phyloP scores from a whole-genome alignment of 768 basidiomycete genomes.

The Tubosaeta brunneosetosa region DNA sequence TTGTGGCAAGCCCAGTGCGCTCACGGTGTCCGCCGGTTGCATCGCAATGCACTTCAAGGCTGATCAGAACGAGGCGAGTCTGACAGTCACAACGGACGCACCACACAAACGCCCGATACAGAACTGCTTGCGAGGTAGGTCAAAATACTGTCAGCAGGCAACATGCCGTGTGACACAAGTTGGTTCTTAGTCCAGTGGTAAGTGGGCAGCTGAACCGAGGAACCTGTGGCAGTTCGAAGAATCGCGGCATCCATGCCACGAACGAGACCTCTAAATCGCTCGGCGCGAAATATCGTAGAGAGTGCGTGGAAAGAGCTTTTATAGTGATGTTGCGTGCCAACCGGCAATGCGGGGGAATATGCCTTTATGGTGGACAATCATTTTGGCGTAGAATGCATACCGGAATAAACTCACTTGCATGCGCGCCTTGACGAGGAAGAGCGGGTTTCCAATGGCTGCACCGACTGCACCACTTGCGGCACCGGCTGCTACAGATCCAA shows the following conservation, averaged over 20 bases:
- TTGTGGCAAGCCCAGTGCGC: constrained; percentile 20
- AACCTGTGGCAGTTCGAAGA: constrained; percentile 91
- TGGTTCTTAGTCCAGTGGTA: constrained; percentile 91
- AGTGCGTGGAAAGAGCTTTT: constrained; percentile 80
- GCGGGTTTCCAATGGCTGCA: constrained; percentile 78
- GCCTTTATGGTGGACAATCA: constrained; percentile 45
- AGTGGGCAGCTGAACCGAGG: constrained; percentile 91
- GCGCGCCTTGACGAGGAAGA: constrained; percentile 94
- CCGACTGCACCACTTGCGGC: constrained; percentile 89
- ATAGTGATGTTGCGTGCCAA: constrained; percentile 93
- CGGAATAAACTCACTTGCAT: constrained; percentile 65
- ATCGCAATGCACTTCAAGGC: constrained; percentile 69
- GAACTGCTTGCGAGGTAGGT: constrained; percentile 86
- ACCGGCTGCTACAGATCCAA: constrained; percentile 81
- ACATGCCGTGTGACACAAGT: constrained; percentile 61
- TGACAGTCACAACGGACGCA: constrained; percentile 37
- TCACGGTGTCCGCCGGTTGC: constrained; percentile 90
- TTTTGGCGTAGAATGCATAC: background rate
- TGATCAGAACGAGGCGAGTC: constrained; percentile 6
- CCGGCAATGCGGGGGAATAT: constrained; percentile 90
- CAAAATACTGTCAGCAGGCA: constrained; percentile 74
- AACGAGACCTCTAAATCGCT: constrained; percentile 74
- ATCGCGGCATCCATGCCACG: constrained; percentile 94
- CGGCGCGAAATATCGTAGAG: constrained; percentile 69
- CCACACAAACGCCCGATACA: constrained; percentile 89